Evolutionary conservation across 2,329 filamentous ascomycete genomes (phyloP), one percentile per base, ranked within the genome.

Genomic region (Chaetomium globosum): DNA sequence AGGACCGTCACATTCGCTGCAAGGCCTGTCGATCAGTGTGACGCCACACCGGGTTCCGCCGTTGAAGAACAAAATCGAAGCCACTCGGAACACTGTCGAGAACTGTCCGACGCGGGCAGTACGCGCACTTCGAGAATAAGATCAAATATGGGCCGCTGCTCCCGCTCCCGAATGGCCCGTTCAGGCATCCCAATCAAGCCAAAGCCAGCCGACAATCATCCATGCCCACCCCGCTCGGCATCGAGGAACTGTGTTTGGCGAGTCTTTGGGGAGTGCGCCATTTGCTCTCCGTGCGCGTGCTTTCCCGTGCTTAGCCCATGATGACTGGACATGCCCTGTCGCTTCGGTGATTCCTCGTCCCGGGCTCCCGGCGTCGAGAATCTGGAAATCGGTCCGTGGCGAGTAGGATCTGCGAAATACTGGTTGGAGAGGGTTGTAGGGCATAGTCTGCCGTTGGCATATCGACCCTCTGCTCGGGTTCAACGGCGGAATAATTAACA

Each of bases 311-410:
- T 51, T 13, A 8, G n/a, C 21, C 13, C 10, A 12, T 21, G 21
- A 28, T 52, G 49, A n/a, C n/a, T n/a, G n/a, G n/a, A 21, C 46
- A 48, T 21, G 46, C 46, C 46, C 21, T 48, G 46, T 21, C 46
- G 16, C 19, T 3, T 48, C 46, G 46, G 46, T 4, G 48, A 23
- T 26, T 52, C 9, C 21, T 26, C 23, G 23, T 52, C 49, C 49
- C 49, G 49, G 49, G 49, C 28, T 52, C 13, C 23, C 23, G 9
- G 21, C 49, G 30, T 52, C 12, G 49, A 26, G 46, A 52, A 52
- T 52, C n/a, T 52, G 49, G 49, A 52, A 52, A 19, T 26, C 49
- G 49, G 49, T 52, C 49, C 49, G 49, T 28, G 2, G 23, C 26
- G 49, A 48, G 46, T n/a, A n/a, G n/a, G 46, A 48, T 48, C 49